Evolutionary conservation across 306 rosid genomes (phyloP).

Genomic region (Medicago lupulina): DNA sequence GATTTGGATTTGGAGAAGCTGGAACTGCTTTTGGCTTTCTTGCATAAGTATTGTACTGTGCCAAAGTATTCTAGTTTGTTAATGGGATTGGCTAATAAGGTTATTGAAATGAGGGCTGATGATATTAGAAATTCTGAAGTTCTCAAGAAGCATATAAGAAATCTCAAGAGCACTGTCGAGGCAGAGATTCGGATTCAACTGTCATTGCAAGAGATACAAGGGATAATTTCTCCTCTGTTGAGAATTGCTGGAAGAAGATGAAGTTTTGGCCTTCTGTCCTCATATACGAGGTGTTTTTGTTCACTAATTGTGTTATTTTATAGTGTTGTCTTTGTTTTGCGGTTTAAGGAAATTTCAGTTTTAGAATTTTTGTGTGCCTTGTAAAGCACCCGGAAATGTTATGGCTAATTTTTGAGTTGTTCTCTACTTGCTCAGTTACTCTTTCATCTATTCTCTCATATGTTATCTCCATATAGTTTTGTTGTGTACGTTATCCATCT

Average conservation of each 20-base stretch:
- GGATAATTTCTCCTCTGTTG: constrained; percentile 82
- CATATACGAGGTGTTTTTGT: constrained; percentile 27
- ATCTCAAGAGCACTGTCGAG: constrained; percentile 73
- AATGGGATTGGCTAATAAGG: constrained; percentile 77
- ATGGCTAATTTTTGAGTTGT: constrained; percentile 12
- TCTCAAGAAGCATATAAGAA: constrained; percentile 58
- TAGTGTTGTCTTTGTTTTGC: constrained; percentile 24
- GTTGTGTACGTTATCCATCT: constrained; percentile 13
- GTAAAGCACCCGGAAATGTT: constrained; percentile 21
- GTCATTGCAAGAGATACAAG: constrained; percentile 79
- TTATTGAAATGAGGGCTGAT: constrained; percentile 66
- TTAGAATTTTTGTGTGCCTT: constrained; percentile 32
- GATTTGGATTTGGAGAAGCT: constrained; percentile 74
- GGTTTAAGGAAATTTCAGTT: constrained; percentile 28
- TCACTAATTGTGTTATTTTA: not conserved
- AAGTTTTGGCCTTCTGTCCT: constrained; percentile 25
- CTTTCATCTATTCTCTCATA: not conserved
- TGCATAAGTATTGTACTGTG: constrained; percentile 63
- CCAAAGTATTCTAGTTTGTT: constrained; percentile 70
- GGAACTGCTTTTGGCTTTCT: constrained; percentile 60
- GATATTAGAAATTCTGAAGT: constrained; percentile 63
- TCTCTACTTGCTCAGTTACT: not conserved
- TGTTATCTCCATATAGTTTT: constrained; percentile 10
- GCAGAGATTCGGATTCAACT: constrained; percentile 82
- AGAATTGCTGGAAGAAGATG: constrained; percentile 81